Conservation (phyloP, 148 eudicot species). For the Fagopyrum esculentum region DNA sequence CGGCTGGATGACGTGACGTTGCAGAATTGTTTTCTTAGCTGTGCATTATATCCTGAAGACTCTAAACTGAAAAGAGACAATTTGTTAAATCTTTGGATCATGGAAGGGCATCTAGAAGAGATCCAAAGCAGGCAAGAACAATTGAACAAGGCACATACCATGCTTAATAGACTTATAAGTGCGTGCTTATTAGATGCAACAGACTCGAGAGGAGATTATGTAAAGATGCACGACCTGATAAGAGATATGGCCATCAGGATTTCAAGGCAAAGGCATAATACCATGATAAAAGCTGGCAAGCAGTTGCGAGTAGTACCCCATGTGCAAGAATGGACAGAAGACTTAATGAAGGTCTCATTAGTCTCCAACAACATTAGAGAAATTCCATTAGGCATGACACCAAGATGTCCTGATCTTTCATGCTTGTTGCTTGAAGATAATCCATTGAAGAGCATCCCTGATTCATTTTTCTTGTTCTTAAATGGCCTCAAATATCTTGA, state of each 20-base stretch:
- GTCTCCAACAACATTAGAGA: constrained; percentile 3
- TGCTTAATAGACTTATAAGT: constrained; percentile 17
- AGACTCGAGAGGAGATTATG: not conserved
- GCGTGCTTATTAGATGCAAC: constrained; percentile 17
- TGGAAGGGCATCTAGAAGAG: too few relatives aligned
- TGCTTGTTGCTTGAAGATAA: too few relatives aligned
- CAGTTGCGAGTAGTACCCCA: constrained; percentile 5
- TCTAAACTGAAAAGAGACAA: not conserved
- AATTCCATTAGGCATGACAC: constrained; percentile 1
- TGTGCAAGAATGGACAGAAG: constrained; percentile 14
- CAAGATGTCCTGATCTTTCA: constrained; percentile 5
- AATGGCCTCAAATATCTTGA: too few relatives aligned
- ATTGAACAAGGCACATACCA: constrained; percentile 13
- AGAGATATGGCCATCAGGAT: constrained; percentile 16
- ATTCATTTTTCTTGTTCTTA: too few relatives aligned
- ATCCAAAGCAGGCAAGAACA: constrained; percentile 9
- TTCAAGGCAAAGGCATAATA: not conserved
- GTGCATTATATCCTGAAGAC: constrained; percentile 24
- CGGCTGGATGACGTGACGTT: not conserved
- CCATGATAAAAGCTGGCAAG: constrained; percentile 11
- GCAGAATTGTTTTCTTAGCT: constrained; percentile 15
- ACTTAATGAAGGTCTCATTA: constrained; percentile 17
- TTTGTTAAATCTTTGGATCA: not conserved
- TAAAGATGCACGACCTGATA: constrained; percentile 15
- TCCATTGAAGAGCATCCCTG: too few relatives aligned